Conservation (phyloP, 805 yeast species). For the Candida pseudoglaebosa region DNA sequence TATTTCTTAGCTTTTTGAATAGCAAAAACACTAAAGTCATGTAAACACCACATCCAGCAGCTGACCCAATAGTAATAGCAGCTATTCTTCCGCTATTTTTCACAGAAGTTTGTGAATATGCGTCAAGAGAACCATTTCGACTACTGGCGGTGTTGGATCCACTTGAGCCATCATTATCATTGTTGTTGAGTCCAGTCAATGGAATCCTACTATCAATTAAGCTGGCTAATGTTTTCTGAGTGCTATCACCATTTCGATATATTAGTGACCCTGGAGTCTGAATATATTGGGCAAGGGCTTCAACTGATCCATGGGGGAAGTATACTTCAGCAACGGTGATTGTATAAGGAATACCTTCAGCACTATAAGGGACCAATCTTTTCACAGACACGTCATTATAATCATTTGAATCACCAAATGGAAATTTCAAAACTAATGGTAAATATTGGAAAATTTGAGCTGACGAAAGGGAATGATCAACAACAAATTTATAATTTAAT, state of each 20-base stretch:
- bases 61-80: slow-evolving; percentile 81
- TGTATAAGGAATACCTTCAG: slow-evolving; percentile 51
- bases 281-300: slow-evolving; percentile 47
- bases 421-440: slow-evolving; percentile 66
- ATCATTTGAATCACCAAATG: slow-evolving; percentile 41
- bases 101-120: slow-evolving; percentile 10
- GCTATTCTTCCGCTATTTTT: slow-evolving; percentile 48
- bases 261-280: slow-evolving; percentile 51
- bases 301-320: slow-evolving; percentile 57
- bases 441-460: slow-evolving; percentile 84
- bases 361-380: slow-evolving; percentile 72
- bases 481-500: slow-evolving; percentile 83
- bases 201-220: slow-evolving; percentile 74
- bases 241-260: slow-evolving; percentile 54
- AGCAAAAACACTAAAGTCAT: slow-evolving; percentile 56
- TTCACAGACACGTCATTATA: slow-evolving; percentile 51
- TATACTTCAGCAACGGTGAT: slow-evolving; percentile 87
- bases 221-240: slow-evolving; percentile 54
- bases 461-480: slow-evolving; percentile 63
- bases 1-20: slow-evolving; percentile 46
- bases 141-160: slow-evolving; percentile 16
- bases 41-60: slow-evolving; percentile 69
- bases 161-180: slow-evolving; percentile 12
- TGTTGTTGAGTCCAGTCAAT: slow-evolving; percentile 39
- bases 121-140: slow-evolving; percentile 27